A percentile compares a stretch with the other conserved stretches of the same genome.
These are phyloP conservation scores for Misopates orontium DNA, from an alignment of 257 asterid species.

Conservation along the genomic window DNA sequence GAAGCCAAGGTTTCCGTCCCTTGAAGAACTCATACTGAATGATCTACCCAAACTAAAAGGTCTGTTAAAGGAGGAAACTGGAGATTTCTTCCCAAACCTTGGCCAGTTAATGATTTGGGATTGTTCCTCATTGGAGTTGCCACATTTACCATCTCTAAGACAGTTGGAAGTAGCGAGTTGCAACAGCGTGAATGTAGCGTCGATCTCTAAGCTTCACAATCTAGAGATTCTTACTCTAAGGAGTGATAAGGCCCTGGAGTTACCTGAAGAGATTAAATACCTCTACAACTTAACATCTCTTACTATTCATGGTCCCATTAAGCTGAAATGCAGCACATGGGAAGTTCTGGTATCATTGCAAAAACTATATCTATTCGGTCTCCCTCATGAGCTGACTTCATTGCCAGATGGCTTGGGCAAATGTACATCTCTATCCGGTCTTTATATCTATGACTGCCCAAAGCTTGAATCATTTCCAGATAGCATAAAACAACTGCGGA, in stretches of 20 bases:
- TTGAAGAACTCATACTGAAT: not conserved
- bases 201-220: conserved; percentile 13
- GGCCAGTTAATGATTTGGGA: fast-evolving
- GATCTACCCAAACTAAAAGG: conserved; percentile 17
- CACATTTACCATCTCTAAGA: conserved; percentile 16
- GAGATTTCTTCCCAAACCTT: conserved; percentile 16
- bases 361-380: not conserved
- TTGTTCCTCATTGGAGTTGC: not conserved
- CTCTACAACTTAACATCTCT: not conserved
- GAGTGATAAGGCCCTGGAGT: too few species aligned
- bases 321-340: conserved; percentile 8
- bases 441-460: conserved; percentile 1
- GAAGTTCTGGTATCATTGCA: conserved; percentile 11
- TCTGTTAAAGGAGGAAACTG: conserved; percentile 11
- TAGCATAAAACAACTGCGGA: conserved; percentile 23
- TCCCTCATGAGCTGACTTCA: conserved; percentile 6
- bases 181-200: not conserved
- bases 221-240: too few species aligned
- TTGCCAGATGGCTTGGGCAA: conserved; percentile 26
- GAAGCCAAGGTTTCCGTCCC: conserved; percentile 7
- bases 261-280: conserved; percentile 3
- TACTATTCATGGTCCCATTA: not conserved
- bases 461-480: conserved; percentile 24
- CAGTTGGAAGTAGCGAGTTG: not conserved
- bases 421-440: conserved; percentile 2